These are phyloP conservation scores for Yarrowia divulgata DNA, from an alignment of 805 yeast species.

Conservation along the genomic window DNA sequence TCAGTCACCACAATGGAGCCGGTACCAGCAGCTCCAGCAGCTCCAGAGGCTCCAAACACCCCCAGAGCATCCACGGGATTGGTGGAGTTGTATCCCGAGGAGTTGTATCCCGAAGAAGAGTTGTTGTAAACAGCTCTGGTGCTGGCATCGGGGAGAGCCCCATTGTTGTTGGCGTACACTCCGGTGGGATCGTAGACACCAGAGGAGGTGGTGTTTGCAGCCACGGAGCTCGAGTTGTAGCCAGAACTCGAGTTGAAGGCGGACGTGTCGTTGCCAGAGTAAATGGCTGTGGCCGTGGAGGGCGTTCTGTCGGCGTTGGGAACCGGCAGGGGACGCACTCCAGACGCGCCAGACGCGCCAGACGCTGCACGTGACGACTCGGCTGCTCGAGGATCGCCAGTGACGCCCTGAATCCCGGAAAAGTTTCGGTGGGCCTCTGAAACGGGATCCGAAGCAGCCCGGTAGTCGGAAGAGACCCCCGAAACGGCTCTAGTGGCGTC, in stretches of 20 bases:
- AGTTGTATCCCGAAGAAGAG: not conserved
- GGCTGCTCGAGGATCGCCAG: conserved; percentile 17
- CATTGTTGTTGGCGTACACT: not conserved
- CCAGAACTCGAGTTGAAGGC: conserved; percentile 8
- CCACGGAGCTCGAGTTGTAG: conserved; percentile 10
- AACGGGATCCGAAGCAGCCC: conserved; percentile 1
- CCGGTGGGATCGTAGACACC: conserved; percentile 28
- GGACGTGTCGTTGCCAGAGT: conserved; percentile 2
- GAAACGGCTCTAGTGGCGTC: not conserved
- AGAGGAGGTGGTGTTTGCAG: conserved; percentile 15
- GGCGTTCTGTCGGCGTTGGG: conserved; percentile 2
- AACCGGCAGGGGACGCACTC: conserved; percentile 10
- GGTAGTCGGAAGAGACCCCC: not conserved
- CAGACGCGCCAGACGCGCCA: not conserved
- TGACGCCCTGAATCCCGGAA: conserved; percentile 17
- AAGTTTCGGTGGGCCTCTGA: conserved; percentile 7
- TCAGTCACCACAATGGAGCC: conserved; percentile 5
- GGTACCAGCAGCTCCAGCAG: not conserved
- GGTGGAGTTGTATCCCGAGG: not conserved
- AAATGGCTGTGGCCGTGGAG: conserved; percentile 7
- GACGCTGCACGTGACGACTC: not conserved
- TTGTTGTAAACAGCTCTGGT: conserved; percentile 1
- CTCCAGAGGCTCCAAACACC: not conserved
- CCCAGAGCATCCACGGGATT: conserved; percentile 24
- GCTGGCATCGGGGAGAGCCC: conserved; percentile 1